A percentile compares a stretch with the other conserved stretches of the same genome.
phyloP scores from a whole-genome alignment of 331 rosid genomes.

The Saraca asoca region DNA sequence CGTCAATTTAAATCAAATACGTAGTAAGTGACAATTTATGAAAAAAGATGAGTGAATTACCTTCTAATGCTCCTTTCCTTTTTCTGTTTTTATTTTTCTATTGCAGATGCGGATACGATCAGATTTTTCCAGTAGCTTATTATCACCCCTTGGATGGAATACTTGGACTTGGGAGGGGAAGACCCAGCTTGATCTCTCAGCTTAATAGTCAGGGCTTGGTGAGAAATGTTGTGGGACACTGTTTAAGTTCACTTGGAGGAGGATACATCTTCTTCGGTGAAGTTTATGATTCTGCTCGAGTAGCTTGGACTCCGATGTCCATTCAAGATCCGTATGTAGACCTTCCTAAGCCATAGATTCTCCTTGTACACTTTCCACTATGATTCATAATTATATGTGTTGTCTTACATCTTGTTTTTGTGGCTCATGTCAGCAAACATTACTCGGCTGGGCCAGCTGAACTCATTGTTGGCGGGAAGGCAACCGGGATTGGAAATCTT shows the following conservation, averaged over 20 bases:
- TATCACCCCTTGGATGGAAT: slow-evolving; percentile 78
- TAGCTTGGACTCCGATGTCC: slow-evolving; percentile 75
- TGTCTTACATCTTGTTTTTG: slow-evolving; percentile 23
- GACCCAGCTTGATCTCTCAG: slow-evolving; percentile 75
- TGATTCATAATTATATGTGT: slow-evolving; percentile 1
- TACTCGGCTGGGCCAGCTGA: slow-evolving; percentile 80
- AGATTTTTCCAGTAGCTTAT: slow-evolving; percentile 59
- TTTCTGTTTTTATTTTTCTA: slow-evolving; percentile 2
- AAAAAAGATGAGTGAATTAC: too few species aligned
- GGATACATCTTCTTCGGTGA: slow-evolving; percentile 84
- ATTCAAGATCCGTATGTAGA: slow-evolving; percentile 52
- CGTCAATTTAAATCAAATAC: too few species aligned
- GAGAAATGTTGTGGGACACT: slow-evolving; percentile 74
- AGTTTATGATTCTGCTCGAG: slow-evolving; percentile 61
- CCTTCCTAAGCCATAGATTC: slow-evolving; percentile 13
- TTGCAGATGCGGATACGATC: slow-evolving; percentile 88
- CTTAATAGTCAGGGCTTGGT: slow-evolving; percentile 67
- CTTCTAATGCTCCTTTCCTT: background rate
- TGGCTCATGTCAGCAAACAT: slow-evolving; percentile 59
- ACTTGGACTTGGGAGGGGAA: slow-evolving; percentile 89
- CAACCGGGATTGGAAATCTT: slow-evolving; percentile 51
- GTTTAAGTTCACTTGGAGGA: slow-evolving; percentile 81
- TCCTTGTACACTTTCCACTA: slow-evolving; percentile 2
- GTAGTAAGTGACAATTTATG: too few species aligned
- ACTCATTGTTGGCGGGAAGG: slow-evolving; percentile 65